Conservation (phyloP, 2,329 filamentous ascomycete genomes). For the Colletotrichum spaethianum region DNA sequence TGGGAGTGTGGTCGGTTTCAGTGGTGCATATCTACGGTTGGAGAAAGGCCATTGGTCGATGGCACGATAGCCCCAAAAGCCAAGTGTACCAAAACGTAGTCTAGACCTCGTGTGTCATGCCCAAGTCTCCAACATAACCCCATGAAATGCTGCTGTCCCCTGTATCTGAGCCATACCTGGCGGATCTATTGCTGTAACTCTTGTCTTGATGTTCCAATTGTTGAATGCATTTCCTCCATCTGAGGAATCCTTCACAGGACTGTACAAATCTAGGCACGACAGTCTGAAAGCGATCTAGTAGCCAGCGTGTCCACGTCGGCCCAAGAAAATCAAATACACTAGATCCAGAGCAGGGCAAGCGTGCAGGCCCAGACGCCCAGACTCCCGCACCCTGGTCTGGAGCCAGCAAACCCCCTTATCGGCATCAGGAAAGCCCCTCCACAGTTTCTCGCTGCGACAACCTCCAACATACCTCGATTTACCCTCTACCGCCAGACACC, state of each 20-base stretch:
- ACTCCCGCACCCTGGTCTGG: conserved; percentile 25
- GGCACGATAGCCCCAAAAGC: conserved; percentile 26
- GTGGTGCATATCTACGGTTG: conserved; percentile 29
- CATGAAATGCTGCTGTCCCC: conserved; percentile 20
- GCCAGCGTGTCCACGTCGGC: conserved; percentile 10
- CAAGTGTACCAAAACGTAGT: conserved; percentile 34
- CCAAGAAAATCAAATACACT: conserved; percentile 6
- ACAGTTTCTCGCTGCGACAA: conserved; percentile 39
- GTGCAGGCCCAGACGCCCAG: conserved; percentile 23
- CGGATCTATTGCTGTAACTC: background rate
- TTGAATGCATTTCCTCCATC: background rate
- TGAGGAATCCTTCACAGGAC: background rate
- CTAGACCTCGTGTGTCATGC: conserved; percentile 13
- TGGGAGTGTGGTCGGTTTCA: conserved; percentile 21
- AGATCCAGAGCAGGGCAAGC: conserved; percentile 25
- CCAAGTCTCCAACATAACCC: conserved; percentile 33
- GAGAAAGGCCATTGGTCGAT: conserved; percentile 15
- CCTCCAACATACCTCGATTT: conserved; percentile 11
- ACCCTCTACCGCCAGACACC: background rate
- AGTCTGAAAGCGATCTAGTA: background rate
- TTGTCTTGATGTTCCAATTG: background rate
- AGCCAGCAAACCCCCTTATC: conserved; percentile 37
- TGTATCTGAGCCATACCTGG: conserved; percentile 8
- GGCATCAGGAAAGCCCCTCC: conserved; percentile 35
- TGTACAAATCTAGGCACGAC: background rate